Evolutionary conservation across 495 filamentous ascomycete species (phyloP).

Genomic region (Sabuloglossum arenarium): DNA sequence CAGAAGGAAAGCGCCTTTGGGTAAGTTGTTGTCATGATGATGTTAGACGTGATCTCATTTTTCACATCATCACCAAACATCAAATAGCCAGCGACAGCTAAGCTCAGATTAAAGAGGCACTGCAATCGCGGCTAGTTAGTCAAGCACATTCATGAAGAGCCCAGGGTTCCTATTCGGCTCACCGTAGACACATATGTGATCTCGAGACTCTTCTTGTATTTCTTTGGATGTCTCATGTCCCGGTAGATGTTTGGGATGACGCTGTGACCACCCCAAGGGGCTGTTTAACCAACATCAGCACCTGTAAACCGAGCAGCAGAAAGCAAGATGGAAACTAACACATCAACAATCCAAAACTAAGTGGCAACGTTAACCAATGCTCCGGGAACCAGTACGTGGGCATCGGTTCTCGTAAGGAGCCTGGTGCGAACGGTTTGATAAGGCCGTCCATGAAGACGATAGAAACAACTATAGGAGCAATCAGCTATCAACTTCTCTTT

Average conservation of each 20-base stretch:
- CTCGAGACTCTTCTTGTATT: conserved; percentile 56
- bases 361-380: conserved; percentile 76
- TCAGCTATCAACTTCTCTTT: not conserved
- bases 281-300: conserved; percentile 11
- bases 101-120: conserved; percentile 59
- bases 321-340: conserved; percentile 21
- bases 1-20: conserved; percentile 51
- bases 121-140: conserved; percentile 16
- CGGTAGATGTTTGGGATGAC: conserved; percentile 96
- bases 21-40: conserved; percentile 52
- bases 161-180: conserved; percentile 12
- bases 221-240: conserved; percentile 89
- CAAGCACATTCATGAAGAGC: not conserved
- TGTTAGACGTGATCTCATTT: conserved; percentile 81
- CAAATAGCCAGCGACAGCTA: conserved; percentile 62
- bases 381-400: conserved; percentile 55
- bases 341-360: conserved; percentile 91
- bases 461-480: conserved; percentile 38
- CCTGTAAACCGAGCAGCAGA: not conserved
- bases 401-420: conserved; percentile 71
- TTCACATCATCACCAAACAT: conserved; percentile 83
- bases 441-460: conserved; percentile 72
- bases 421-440: conserved; percentile 57
- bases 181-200: conserved; percentile 83
- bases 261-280: conserved; percentile 85